Conservation (phyloP, 805 yeast species). For the Candida ipomoeae region DNA sequence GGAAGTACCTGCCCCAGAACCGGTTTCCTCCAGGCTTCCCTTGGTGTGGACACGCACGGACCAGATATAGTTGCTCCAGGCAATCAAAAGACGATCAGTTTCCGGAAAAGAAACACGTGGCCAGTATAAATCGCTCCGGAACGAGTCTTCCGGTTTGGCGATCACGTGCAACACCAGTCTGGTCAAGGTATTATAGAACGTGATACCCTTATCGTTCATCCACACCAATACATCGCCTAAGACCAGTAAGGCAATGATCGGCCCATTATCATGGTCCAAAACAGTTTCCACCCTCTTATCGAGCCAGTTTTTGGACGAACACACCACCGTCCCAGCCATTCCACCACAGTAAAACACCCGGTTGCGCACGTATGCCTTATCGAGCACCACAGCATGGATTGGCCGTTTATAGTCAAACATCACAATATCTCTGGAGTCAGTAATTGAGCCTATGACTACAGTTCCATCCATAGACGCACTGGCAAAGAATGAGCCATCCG, state of each 20-base stretch:
- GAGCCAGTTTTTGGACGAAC: conserved; percentile 81
- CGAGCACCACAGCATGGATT: conserved; percentile 79
- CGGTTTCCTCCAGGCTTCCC: not conserved
- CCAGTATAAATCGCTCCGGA: conserved; percentile 75
- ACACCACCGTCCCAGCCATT: conserved; percentile 74
- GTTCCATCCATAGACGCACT: conserved; percentile 95
- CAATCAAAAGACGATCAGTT: conserved; percentile 62
- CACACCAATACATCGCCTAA: conserved; percentile 68
- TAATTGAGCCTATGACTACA: conserved; percentile 70
- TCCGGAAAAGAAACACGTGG: conserved; percentile 71
- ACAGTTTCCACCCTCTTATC: conserved; percentile 71
- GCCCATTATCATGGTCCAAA: conserved; percentile 58
- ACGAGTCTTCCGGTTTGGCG: conserved; percentile 52
- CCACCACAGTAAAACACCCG: conserved; percentile 83
- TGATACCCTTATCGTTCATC: conserved; percentile 81
- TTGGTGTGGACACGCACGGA: conserved; percentile 41
- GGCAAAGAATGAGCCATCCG: conserved; percentile 73
- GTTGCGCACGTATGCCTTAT: conserved; percentile 58
- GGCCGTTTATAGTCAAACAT: conserved; percentile 87
- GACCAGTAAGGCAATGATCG: conserved; percentile 64
- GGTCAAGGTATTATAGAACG: conserved; percentile 56
- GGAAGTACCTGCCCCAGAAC: conserved; percentile 19
- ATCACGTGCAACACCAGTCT: conserved; percentile 48
- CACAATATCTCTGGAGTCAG: conserved; percentile 56
- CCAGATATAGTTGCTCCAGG: conserved; percentile 85